These are phyloP conservation scores for Kurtzmaniella quercitrusa DNA, from an alignment of 1,139 yeast species.

Conservation along the genomic window DNA sequence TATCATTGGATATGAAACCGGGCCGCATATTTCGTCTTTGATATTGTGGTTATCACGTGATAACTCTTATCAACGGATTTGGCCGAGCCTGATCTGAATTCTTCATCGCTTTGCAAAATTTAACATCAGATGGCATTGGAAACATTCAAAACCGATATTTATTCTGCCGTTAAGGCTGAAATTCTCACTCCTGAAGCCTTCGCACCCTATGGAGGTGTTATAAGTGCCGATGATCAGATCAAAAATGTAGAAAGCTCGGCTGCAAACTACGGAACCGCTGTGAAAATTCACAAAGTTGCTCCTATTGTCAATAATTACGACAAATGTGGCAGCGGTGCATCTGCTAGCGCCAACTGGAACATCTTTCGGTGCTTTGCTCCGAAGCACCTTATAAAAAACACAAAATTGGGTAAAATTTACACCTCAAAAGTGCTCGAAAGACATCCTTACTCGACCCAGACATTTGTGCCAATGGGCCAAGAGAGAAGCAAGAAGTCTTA, in stretches of 20 bases:
- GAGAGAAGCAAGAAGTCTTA: conserved; percentile 47
- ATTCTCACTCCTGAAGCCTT: conserved; percentile 41
- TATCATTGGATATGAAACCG: no score
- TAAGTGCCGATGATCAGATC: conserved; percentile 45
- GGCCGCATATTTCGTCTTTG: neutral
- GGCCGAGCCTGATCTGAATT: neutral
- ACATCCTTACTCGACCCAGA: conserved; percentile 89
- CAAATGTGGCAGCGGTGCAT: conserved; percentile 41
- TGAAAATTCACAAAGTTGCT: conserved; percentile 69
- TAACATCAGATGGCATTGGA: conserved; percentile 32
- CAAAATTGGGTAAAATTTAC: conserved; percentile 26
- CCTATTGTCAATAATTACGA: conserved; percentile 54
- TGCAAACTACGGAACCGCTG: conserved; percentile 95
- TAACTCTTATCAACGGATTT: neutral
- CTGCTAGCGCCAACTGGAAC: conserved; percentile 69
- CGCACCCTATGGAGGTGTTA: conserved; percentile 42
- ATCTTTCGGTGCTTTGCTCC: conserved; percentile 82
- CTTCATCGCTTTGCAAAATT: neutral
- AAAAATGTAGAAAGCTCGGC: conserved; percentile 28
- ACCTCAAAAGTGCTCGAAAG: conserved; percentile 73
- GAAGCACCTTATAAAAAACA: conserved; percentile 43
- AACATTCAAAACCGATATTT: conserved; percentile 28
- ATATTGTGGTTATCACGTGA: neutral
- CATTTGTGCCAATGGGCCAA: conserved; percentile 86
- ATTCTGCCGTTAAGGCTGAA: conserved; percentile 27